Evolutionary conservation across 805 yeast species (phyloP).

Genomic region (Sugiyamaella mastotermitis): DNA sequence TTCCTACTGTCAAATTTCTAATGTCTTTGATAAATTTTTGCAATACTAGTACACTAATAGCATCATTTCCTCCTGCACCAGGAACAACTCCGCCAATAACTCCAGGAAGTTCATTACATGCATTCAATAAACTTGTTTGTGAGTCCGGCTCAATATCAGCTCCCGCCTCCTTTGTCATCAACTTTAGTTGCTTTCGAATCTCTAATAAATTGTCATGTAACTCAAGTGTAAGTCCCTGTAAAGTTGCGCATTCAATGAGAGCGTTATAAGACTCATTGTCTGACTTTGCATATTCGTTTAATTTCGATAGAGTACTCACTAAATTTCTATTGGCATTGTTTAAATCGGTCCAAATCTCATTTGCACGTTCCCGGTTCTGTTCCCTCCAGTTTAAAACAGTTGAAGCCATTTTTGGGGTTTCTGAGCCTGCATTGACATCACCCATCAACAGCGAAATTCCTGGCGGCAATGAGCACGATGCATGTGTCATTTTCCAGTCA

Average conservation of each 20-base stretch:
- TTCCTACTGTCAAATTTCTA: conserved; percentile 4
- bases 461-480: conserved; percentile 58
- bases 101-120: conserved; percentile 52
- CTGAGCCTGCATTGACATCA: conserved; percentile 87
- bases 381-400: conserved; percentile 68
- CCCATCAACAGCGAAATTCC: conserved; percentile 79
- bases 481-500: conserved; percentile 55
- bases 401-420: conserved; percentile 84
- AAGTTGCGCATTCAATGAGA: conserved; percentile 10
- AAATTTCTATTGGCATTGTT: conserved; percentile 54
- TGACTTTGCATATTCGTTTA: conserved; percentile 32
- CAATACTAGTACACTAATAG: conserved; percentile 66
- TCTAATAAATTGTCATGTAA: conserved; percentile 6
- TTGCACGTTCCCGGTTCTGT: conserved; percentile 44
- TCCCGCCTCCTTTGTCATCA: conserved; percentile 57
- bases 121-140: conserved; percentile 67
- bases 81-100: conserved; percentile 96
- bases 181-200: conserved; percentile 54
- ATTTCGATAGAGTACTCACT: conserved; percentile 40
- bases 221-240: not conserved
- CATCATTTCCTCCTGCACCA: conserved; percentile 98
- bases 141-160: conserved; percentile 84
- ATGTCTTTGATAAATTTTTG: conserved; percentile 38
- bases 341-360: conserved; percentile 47
- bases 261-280: conserved; percentile 35